phyloP scores from a whole-genome alignment of 345 rosid genomes.

The Hirschfeldia incana region DNA sequence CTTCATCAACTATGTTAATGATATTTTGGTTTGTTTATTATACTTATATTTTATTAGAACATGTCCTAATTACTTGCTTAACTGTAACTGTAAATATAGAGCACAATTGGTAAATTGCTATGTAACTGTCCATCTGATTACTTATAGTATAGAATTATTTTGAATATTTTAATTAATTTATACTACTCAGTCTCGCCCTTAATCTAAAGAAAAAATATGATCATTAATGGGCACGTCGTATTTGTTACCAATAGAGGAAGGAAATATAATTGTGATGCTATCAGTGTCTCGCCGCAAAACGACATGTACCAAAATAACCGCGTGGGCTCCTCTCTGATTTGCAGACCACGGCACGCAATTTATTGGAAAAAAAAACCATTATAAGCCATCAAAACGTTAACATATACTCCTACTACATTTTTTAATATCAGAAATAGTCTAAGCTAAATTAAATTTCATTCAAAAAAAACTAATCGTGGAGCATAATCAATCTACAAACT shows the following conservation, averaged over 20 bases:
- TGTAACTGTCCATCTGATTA: neutral
- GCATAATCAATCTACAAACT: no score
- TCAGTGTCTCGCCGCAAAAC: neutral
- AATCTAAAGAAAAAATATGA: neutral
- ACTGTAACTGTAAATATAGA: neutral
- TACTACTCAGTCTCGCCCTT: neutral
- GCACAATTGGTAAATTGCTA: neutral
- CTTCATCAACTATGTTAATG: neutral
- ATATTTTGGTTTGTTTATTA: neutral
- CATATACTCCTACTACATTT: neutral
- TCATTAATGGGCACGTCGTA: neutral
- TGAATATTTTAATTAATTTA: neutral
- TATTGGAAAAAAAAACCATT: neutral
- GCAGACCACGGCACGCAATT: neutral
- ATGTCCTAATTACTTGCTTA: neutral
- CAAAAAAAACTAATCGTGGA: no score
- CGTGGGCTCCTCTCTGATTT: conserved; percentile 9
- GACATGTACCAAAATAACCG: conserved; percentile 14
- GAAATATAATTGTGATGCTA: neutral
- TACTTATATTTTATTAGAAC: neutral
- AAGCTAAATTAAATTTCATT: no score
- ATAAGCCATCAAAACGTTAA: neutral
- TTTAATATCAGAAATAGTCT: neutral
- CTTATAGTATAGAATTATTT: neutral
- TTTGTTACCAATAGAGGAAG: no score